These are phyloP conservation scores for Hysterium pulicare DNA, from an alignment of 2,329 filamentous ascomycete species.

Conservation along the genomic window DNA sequence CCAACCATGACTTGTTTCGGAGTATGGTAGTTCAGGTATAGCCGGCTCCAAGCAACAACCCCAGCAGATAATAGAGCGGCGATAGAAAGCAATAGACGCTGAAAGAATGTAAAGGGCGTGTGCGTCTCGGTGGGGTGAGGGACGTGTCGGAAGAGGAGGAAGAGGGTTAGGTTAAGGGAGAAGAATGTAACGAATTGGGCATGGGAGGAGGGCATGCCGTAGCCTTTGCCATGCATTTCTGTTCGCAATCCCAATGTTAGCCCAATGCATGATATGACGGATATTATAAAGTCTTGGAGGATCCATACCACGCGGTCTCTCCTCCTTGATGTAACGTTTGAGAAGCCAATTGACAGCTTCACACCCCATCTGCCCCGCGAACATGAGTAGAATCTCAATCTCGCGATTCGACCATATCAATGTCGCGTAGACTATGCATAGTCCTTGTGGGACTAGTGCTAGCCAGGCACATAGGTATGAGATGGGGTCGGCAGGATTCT, in stretches of 20 bases:
- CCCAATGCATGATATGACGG: no score
- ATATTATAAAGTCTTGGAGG: not conserved
- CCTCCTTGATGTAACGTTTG: slow-evolving; percentile 89
- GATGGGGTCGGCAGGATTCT: slow-evolving; percentile 82
- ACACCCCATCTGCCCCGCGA: slow-evolving; percentile 85
- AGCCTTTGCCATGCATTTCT: slow-evolving; percentile 82
- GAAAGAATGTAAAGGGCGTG: slow-evolving; percentile 56
- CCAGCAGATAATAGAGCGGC: slow-evolving; percentile 40
- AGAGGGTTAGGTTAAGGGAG: slow-evolving; percentile 76
- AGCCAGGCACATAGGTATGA: slow-evolving; percentile 92
- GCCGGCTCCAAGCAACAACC: slow-evolving; percentile 70
- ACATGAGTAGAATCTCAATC: slow-evolving; percentile 83
- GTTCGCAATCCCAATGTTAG: no score
- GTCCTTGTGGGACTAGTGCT: slow-evolving; percentile 85
- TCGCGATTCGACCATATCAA: slow-evolving; percentile 90
- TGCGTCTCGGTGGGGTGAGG: slow-evolving; percentile 46
- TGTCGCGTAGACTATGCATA: slow-evolving; percentile 86
- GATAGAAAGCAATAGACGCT: slow-evolving; percentile 56
- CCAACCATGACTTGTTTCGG: slow-evolving; percentile 82
- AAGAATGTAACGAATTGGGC: slow-evolving; percentile 95
- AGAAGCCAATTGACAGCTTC: slow-evolving; percentile 86
- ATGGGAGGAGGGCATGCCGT: slow-evolving; percentile 96
- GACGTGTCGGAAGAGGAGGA: slow-evolving; percentile 74
- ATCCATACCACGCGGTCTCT: slow-evolving; percentile 68
- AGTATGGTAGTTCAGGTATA: slow-evolving; percentile 94